Evolutionary conservation across 768 basidiomycete genomes (phyloP).

Genomic region (Phylloporus rhodoxanthus): DNA sequence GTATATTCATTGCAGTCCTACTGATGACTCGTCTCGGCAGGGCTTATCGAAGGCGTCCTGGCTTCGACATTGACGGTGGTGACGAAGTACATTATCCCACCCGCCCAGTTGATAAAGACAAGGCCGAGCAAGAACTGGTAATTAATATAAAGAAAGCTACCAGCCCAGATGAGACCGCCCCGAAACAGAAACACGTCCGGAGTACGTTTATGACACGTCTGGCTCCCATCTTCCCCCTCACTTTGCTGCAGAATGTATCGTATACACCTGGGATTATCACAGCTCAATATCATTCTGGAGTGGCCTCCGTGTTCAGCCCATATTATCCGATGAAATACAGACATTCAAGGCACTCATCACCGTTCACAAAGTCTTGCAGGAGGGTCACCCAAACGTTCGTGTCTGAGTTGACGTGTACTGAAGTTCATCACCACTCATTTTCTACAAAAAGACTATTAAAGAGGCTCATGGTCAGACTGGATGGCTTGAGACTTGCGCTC

Average conservation of each 20-base stretch:
- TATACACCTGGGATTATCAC: constrained; percentile 99
- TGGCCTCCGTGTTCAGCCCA: constrained; percentile 92
- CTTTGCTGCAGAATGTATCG: constrained; percentile 74
- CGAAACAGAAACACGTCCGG: constrained; percentile 98
- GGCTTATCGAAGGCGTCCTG: constrained; percentile 31
- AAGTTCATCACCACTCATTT: constrained; percentile 7
- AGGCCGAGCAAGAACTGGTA: constrained; percentile 89
- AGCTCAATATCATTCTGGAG: constrained; percentile 98
- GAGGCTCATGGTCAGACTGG: constrained; percentile 96
- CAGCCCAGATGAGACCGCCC: constrained; percentile 88
- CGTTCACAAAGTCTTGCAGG: constrained; percentile 96
- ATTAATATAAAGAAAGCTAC: constrained; percentile 99
- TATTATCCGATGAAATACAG: constrained; percentile 94
- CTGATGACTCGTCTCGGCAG: constrained; percentile 20
- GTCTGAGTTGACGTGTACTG: constrained; percentile 1
- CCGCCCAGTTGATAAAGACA: constrained; percentile 96
- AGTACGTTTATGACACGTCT: constrained; percentile 51
- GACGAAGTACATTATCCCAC: constrained; percentile 90
- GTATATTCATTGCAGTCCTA: neutral
- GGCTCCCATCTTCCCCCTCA: constrained; percentile 11
- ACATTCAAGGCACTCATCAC: constrained; percentile 98
- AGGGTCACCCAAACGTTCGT: constrained; percentile 88
- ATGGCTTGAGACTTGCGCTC: constrained; percentile 95
- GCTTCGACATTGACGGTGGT: constrained; percentile 64
- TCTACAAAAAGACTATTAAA: constrained; percentile 65